Evolutionary conservation across 345 rosid species (phyloP).

Genomic region (Aurinia saxatilis): DNA sequence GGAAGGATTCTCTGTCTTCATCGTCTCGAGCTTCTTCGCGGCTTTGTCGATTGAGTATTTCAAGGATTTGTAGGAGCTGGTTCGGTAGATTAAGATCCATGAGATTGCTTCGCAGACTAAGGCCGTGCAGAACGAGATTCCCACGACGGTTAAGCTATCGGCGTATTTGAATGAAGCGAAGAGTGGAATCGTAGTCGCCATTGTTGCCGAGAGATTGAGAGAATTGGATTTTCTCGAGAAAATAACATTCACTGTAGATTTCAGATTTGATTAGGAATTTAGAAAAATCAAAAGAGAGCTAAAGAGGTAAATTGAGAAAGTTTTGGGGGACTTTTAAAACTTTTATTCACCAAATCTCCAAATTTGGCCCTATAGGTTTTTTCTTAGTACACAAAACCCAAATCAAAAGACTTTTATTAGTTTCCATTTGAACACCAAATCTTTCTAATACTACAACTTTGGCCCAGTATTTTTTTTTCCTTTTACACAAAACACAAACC

Average conservation of each 20-base stretch:
- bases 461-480: too few relatives aligned
- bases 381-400: background rate
- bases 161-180: conserved; percentile 62
- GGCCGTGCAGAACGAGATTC: conserved; percentile 90
- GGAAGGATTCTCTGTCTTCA: conserved; percentile 62
- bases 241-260: background rate
- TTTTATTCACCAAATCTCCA: background rate
- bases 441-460: too few relatives aligned
- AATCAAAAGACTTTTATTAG: background rate
- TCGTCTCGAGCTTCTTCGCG: conserved; percentile 86
- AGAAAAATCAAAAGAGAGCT: conserved; percentile 2
- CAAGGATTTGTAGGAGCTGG: conserved; percentile 82
- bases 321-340: background rate
- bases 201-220: background rate
- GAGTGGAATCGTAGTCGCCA: conserved; percentile 40
- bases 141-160: conserved; percentile 84
- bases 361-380: background rate
- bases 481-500: too few relatives aligned
- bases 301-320: background rate
- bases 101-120: conserved; percentile 91
- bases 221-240: background rate
- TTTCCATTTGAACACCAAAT: too few relatives aligned
- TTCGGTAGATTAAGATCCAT: conserved; percentile 95
- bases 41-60: conserved; percentile 94
- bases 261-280: conserved; percentile 6